Evolutionary conservation across 2,329 filamentous ascomycete species (phyloP), one percentile per base, ranked within the genome.

Genomic region (Botryotinia calthae): DNA sequence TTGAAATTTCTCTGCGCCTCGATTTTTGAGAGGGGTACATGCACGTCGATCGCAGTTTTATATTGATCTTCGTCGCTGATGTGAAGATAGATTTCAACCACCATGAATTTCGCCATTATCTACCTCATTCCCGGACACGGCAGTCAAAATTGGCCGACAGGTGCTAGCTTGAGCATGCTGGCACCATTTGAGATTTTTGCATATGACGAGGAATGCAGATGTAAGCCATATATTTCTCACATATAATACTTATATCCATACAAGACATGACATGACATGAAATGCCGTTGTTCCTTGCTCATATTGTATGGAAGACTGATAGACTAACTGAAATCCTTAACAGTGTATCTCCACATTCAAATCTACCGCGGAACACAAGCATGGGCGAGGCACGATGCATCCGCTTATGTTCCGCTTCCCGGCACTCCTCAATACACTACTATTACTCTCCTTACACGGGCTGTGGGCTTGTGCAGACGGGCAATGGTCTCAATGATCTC

Each of bases 101-200:
- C 7, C 6, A 56, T 56, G 51, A 31, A 28, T 28, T 3, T 16
- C n/a, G 6, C 2, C n/a, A 18, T 2, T 4, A 18, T 4, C 6
- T 8, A 28, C 18, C 51, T 6, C 6, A 56, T 28, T 18, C 51
- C 51, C 2, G 0, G 0, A 9, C 6, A 0, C 14, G 16, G 1
- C 0, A 31, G n/a, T 4, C n/a, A 28, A 0, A 0, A 1, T 4
- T 56, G 7, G 51, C 51, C 51, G 4, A 1, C 4, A 14, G 2
- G 25, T 16, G 6, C 48, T 28, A n/a, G 1, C 25, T 54, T 54
- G 51, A 28, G 12, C 25, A 7, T 54, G n/a, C 14, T 54, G 25
- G 1, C 5, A 54, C 48, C n/a, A 22, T 0, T 7, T 1, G 25
- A 54, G 48, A 16, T 54, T 8, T 2, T 5, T n/a, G 14, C 2